These are phyloP conservation scores for Pyronema omphalodes DNA, from an alignment of 495 filamentous ascomycete genomes.

Conservation along the genomic window DNA sequence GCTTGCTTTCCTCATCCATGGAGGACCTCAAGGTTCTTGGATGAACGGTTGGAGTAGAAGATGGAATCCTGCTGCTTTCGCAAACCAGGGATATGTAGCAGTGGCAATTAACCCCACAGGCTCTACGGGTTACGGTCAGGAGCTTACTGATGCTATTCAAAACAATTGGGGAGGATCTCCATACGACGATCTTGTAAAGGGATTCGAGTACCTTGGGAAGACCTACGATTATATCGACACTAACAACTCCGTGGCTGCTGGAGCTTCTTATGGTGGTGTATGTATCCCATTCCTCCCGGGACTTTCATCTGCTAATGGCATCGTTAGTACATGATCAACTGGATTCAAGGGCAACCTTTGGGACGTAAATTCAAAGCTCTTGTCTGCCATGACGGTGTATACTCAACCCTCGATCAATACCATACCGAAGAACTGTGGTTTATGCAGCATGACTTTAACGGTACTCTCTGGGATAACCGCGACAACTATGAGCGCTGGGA, in stretches of 20 bases:
- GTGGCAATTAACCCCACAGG: conserved; percentile 70
- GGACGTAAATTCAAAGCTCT: conserved; percentile 74
- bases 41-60: conserved; percentile 66
- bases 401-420: conserved; percentile 57
- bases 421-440: conserved; percentile 79
- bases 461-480: conserved; percentile 53
- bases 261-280: conserved; percentile 60
- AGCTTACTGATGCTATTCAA: conserved; percentile 56
- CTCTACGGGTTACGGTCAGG: conserved; percentile 66
- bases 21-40: conserved; percentile 78
- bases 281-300: background rate
- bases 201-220: conserved; percentile 55
- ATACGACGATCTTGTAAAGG: conserved; percentile 38
- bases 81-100: conserved; percentile 79
- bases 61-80: conserved; percentile 84
- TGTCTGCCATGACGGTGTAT: conserved; percentile 81
- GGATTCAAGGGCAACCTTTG: conserved; percentile 51
- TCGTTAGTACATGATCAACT: conserved; percentile 32
- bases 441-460: conserved; percentile 63
- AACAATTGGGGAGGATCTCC: conserved; percentile 44
- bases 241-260: conserved; percentile 53
- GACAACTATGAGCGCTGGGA: conserved; percentile 69
- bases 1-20: conserved; percentile 67
- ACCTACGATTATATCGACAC: conserved; percentile 61
- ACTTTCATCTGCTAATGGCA: background rate